Evolutionary conservation across 495 filamentous ascomycete genomes (phyloP).

Genomic region (Podospora sp.): DNA sequence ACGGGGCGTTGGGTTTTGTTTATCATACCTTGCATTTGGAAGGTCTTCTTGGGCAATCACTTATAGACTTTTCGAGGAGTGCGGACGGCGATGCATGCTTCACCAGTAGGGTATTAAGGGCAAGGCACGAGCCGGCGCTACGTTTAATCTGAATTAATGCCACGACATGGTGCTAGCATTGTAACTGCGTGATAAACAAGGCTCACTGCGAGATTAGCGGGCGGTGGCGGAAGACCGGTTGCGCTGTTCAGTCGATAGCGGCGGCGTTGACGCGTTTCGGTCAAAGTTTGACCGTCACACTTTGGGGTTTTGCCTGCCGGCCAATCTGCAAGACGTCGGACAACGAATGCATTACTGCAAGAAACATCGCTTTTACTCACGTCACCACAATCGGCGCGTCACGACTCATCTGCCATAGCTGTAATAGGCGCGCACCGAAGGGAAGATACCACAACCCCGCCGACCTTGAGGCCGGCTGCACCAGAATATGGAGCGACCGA

Average conservation of each 20-base stretch:
- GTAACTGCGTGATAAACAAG: background rate
- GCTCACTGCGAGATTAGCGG: background rate
- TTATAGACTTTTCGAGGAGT: background rate
- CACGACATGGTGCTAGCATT: background rate
- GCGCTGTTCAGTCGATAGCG: background rate
- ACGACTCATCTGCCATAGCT: background rate
- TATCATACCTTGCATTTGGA: background rate
- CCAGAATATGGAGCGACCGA: slow-evolving; percentile 51
- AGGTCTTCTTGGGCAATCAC: background rate
- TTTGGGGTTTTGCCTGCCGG: slow-evolving; percentile 3
- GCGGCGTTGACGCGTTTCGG: background rate
- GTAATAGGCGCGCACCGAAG: background rate
- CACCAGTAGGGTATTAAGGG: background rate
- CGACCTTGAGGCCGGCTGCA: background rate
- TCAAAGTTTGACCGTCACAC: too few relatives aligned
- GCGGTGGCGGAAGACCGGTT: background rate
- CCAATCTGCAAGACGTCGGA: background rate
- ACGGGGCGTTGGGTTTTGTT: background rate
- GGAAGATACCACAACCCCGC: background rate
- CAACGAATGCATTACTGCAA: background rate
- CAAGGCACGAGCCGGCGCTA: background rate
- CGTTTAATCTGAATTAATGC: background rate
- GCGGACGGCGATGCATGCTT: background rate
- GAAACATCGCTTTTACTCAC: background rate
- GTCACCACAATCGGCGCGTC: background rate